Evolutionary conservation across 2,329 filamentous ascomycete genomes (phyloP), one percentile per base, ranked within the genome.

Genomic region (Neophaeococcomyces mojaviensis): DNA sequence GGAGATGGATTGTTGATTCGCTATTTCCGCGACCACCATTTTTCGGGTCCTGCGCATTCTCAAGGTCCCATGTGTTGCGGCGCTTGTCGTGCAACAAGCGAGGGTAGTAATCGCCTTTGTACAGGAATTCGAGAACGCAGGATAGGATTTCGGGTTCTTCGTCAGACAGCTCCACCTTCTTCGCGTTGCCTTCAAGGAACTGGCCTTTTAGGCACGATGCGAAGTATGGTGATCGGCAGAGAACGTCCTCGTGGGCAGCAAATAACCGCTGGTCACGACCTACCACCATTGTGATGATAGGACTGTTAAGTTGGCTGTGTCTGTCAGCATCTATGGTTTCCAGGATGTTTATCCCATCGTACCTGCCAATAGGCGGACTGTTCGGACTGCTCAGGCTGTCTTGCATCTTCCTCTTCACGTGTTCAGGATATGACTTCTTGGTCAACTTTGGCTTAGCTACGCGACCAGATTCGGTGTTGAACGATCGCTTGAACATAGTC

Each of bases 61-160:
- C 88, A 70, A 95, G 86, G 65, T 87, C 81, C 86, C 86, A 95
- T 71, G 83, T 84, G 73, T 86, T 83, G 64, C 81, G 84, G 67
- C 82, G 82, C 76, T 86, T 88, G 78, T 86, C 86, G 68, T 88
- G 86, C 58, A 94, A 64, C 71, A 96, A 76, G 67, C 88, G 86
- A 47, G 89, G 89, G 68, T 86, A 92, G 72, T 94, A 95, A 76
- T 94, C 88, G 57, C 86, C 88, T 74, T 94, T 94, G 82, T 96
- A 96, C 57, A 96, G 81, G 67, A 89, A 96, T 73, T 96, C 89
- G 71, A 96, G 87, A 61, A 96, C 76, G 61, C 85, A 89, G 65
- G 88, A 94, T 69, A 96, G 86, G 66, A 94, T 79, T 74, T 94
- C 88, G 58, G 89, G 88, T 73, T 94, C 87, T 76, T 54, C 79